Evolutionary conservation across 768 basidiomycete species (phyloP).

Genomic region (Cytidiella melzeri): DNA sequence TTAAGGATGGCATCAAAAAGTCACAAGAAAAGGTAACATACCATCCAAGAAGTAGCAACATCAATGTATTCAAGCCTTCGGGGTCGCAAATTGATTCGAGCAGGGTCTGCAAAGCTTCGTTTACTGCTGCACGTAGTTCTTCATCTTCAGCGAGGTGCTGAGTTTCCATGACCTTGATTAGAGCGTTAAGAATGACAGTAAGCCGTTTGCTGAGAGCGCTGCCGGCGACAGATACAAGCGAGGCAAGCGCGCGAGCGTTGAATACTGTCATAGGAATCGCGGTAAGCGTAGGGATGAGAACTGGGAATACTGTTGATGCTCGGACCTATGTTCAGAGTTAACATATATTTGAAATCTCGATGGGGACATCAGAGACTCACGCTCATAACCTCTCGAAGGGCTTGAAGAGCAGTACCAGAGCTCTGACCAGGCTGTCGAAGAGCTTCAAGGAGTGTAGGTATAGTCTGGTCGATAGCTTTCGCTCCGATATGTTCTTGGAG

Average conservation of each 20-base stretch:
- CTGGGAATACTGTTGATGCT: conserved; percentile 93
- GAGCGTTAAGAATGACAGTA: conserved; percentile 67
- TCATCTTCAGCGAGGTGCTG: conserved; percentile 48
- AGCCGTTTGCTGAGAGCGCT: conserved; percentile 81
- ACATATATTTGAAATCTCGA: neutral
- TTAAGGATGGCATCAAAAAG: neutral
- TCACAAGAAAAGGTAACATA: conserved; percentile 29
- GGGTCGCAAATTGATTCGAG: conserved; percentile 75
- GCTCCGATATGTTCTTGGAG: conserved; percentile 89
- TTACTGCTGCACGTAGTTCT: conserved; percentile 63
- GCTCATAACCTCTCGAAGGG: conserved; percentile 89
- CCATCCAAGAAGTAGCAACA: conserved; percentile 89
- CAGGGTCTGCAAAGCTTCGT: conserved; percentile 69
- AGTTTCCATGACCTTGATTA: conserved; percentile 73
- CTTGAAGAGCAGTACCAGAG: conserved; percentile 93
- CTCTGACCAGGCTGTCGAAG: conserved; percentile 88
- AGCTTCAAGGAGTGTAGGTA: conserved; percentile 90
- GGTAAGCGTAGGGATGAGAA: conserved; percentile 89
- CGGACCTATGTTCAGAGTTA: conserved; percentile 56
- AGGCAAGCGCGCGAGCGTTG: conserved; percentile 87
- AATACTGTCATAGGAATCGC: conserved; percentile 89
- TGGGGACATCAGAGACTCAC: conserved; percentile 46
- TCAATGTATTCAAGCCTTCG: conserved; percentile 85
- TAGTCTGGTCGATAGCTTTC: conserved; percentile 93
- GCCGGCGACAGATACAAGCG: conserved; percentile 92